Evolutionary conservation across 31 red algal genomes (phyloP).

Genomic region (Odonthalia washingtoniensis): DNA sequence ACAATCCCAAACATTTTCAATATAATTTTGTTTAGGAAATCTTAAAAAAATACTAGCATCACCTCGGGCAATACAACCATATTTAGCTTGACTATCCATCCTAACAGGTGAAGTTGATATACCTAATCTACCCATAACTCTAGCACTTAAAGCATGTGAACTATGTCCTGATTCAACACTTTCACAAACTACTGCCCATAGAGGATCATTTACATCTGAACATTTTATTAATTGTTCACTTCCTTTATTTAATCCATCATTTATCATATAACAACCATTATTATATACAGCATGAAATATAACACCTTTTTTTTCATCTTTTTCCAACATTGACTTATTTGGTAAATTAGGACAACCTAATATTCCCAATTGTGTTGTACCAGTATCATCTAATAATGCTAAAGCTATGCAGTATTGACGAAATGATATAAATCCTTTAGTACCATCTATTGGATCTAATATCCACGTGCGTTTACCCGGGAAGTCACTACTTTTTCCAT

Average conservation of each 20-base stretch:
- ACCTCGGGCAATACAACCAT: slow-evolving; percentile 90
- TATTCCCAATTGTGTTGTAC: slow-evolving; percentile 73
- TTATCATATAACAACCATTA: slow-evolving; percentile 51
- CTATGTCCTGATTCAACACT: slow-evolving; percentile 85
- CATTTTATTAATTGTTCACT: slow-evolving; percentile 26
- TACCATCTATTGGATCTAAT: slow-evolving; percentile 97
- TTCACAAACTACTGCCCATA: slow-evolving; percentile 76
- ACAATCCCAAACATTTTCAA: slow-evolving; percentile 99
- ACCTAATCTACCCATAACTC: slow-evolving; percentile 77
- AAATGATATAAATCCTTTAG: slow-evolving; percentile 83
- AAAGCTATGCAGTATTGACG: slow-evolving; percentile 96
- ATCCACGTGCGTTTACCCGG: slow-evolving; percentile 87
- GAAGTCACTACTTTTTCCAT: slow-evolving; percentile 47
- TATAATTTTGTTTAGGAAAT: slow-evolving; percentile 86
- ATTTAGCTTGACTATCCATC: slow-evolving; percentile 95
- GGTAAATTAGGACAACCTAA: slow-evolving; percentile 93
- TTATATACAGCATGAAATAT: slow-evolving; percentile 74
- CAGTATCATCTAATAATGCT: slow-evolving; percentile 67
- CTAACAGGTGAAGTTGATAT: slow-evolving; percentile 72
- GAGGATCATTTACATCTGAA: slow-evolving; percentile 59
- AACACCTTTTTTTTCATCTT: not conserved
- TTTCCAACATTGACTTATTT: not conserved
- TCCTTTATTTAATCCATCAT: slow-evolving; percentile 34
- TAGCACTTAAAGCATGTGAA: slow-evolving; percentile 72
- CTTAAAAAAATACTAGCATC: slow-evolving; percentile 91